Evolutionary conservation across 768 basidiomycete species (phyloP), one percentile per base, ranked within the genome.

Genomic region (Tricholoma bakamatsutake): DNA sequence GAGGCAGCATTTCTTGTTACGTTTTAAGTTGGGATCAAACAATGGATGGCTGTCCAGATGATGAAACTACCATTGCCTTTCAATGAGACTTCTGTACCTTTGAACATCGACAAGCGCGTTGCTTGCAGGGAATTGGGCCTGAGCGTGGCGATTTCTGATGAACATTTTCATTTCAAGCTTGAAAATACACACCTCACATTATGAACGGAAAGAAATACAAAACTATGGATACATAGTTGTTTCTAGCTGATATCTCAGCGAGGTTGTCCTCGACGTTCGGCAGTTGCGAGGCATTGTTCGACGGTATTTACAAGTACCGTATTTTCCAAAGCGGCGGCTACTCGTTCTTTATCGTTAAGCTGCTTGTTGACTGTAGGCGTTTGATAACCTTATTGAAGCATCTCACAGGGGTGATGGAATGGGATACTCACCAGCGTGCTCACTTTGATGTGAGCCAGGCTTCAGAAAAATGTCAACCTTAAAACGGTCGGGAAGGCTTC

Each of bases 341-440:
- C 97, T 39, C 97, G 80, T 71, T 99, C 97, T 71, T 99, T 99
- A 74, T 99, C 97, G 64, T 99, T 99, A 33, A 99, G 78, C 65
- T 99, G 97, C 69, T 98, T 98, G 72, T 98, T 99, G 10, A 99
- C 97, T 96, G 40, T 15, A 24, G 6, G 11, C 6, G 37, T n/a
- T 9, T 18, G 8, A 0, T 4, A 17, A 31, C 8, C 0, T 48
- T 48, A 6, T n/a, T 10, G 10, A 8, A 10, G 8, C 11, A n/a
- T 30, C 7, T 48, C 28, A 13, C 11, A 43, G 6, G 3, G 9
- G 4, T 24, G 6, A 10, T 5, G 8, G 9, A 12, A 31, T 1
- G 46, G 15, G 34, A 37, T 21, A 72, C 85, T 34, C 57, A 93
- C 93, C 84, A 51, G 93, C 87, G 54, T 85, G 78, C 67, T 98